A percentile compares a stretch with the other conserved stretches of the same genome.
phyloP scores from a whole-genome alignment of 257 asterid genomes.

The Solanum tarapatanum region DNA sequence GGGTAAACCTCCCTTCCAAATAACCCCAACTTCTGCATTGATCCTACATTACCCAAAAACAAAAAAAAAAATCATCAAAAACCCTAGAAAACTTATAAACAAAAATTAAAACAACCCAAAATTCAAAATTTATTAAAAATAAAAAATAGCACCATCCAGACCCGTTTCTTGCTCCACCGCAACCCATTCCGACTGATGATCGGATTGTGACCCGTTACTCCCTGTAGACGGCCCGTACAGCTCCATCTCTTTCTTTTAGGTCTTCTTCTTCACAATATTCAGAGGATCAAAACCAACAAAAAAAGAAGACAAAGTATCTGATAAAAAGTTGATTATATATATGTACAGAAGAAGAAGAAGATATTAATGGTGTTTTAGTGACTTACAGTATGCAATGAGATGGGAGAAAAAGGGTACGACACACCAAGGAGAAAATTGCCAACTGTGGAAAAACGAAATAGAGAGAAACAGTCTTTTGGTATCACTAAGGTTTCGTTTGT shows the following conservation, averaged over 20 bases:
- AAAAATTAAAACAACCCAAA: not conserved
- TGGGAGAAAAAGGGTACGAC: not conserved
- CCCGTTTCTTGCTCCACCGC: slow-evolving; percentile 23
- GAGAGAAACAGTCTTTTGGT: not conserved
- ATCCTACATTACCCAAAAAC: slow-evolving; percentile 24
- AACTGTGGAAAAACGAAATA: not conserved
- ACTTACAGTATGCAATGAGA: not conserved
- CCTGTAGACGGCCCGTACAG: slow-evolving; percentile 24
- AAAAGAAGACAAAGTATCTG: not conserved
- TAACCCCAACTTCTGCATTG: slow-evolving; percentile 42
- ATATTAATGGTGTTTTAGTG: not conserved
- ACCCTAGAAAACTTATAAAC: not conserved
- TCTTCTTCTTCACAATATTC: not conserved
- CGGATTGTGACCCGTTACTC: slow-evolving; percentile 26
- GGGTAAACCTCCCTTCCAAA: slow-evolving; percentile 59
- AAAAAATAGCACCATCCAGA: slow-evolving; percentile 26
- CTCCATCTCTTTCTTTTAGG: slow-evolving; percentile 29
- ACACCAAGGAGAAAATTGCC: not conserved
- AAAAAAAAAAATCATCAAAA: not conserved
- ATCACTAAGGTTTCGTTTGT: not conserved
- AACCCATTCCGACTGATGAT: slow-evolving; percentile 39
- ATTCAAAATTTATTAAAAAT: not conserved
- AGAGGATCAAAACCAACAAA: slow-evolving; percentile 1
- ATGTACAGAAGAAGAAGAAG: not conserved
- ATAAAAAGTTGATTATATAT: not conserved